A percentile compares a stretch with the other conserved stretches of the same genome.
These are phyloP conservation scores for Eutrema heterophyllum DNA, from an alignment of 345 rosid species.

Conservation along the genomic window DNA sequence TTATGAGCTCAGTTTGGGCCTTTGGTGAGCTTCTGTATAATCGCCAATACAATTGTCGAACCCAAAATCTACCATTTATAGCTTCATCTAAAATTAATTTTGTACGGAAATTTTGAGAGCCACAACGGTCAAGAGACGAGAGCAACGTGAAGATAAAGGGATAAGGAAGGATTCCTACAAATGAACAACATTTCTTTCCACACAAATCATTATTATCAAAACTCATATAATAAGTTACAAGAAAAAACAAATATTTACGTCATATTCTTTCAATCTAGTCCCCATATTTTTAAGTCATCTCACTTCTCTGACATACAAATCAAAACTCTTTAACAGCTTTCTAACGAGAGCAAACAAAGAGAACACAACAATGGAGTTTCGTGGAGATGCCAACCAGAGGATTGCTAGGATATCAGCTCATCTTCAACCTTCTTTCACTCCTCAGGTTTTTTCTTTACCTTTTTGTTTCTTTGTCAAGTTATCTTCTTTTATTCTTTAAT, in stretches of 20 bases:
- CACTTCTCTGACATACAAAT: slow-evolving; percentile 7
- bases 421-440: slow-evolving; percentile 45
- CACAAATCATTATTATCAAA: slow-evolving; percentile 17
- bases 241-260: slow-evolving; percentile 23
- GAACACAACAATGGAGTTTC: slow-evolving; percentile 42
- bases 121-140: slow-evolving; percentile 27
- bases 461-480: slow-evolving; percentile 12
- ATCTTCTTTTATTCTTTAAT: not conserved
- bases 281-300: slow-evolving; percentile 31
- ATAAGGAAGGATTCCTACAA: slow-evolving; percentile 41
- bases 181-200: slow-evolving; percentile 42
- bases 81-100: not conserved
- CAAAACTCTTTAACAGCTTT: not conserved
- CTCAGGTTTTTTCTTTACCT: slow-evolving; percentile 37
- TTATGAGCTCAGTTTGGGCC: not conserved
- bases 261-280: slow-evolving; percentile 42
- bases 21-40: not conserved
- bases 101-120: slow-evolving; percentile 25
- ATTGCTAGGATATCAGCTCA: slow-evolving; percentile 64
- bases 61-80: not conserved
- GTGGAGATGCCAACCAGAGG: slow-evolving; percentile 43
- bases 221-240: not conserved
- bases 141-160: slow-evolving; percentile 25
- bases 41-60: not conserved
- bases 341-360: slow-evolving; percentile 3